Percentiles rank a stretch among this genome's conserved stretches.
Evolutionary conservation across 495 filamentous ascomycete genomes (phyloP).

Genomic region (Podospora pseudoanserina): DNA sequence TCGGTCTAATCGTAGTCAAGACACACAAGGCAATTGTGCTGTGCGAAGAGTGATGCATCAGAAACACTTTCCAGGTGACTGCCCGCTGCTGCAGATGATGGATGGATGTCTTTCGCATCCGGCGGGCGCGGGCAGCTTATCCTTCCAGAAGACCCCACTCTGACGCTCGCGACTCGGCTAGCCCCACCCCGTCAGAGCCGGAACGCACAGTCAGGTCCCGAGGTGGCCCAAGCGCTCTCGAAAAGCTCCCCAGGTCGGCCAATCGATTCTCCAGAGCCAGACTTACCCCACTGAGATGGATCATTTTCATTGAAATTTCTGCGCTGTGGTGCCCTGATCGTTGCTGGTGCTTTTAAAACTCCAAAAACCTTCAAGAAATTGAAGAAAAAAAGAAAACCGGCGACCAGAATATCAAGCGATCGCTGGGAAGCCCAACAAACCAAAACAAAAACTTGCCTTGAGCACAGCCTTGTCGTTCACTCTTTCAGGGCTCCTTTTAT

Average conservation of each 20-base stretch:
- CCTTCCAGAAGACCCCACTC: not conserved
- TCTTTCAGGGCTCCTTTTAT: not conserved
- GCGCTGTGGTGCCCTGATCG: not conserved
- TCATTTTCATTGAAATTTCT: constrained; percentile 1
- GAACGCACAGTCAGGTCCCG: not conserved
- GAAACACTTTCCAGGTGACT: not conserved
- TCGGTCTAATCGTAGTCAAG: not conserved
- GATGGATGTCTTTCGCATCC: not conserved
- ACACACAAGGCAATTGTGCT: not conserved
- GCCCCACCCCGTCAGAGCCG: not conserved
- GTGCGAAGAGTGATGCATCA: not conserved
- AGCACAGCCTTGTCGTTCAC: not conserved
- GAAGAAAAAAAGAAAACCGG: constrained; percentile 6
- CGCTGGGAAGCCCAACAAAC: constrained; percentile 11
- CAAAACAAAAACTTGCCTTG: not conserved
- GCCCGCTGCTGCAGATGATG: too few species aligned
- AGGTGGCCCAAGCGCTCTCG: not conserved
- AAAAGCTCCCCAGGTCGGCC: not conserved
- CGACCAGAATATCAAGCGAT: constrained; percentile 28
- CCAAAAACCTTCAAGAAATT: not conserved
- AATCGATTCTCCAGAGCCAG: constrained; percentile 10
- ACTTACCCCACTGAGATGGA: constrained; percentile 1
- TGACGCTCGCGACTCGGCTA: not conserved
- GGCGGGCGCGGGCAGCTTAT: not conserved
- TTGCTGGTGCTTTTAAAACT: constrained; percentile 1